Evolutionary conservation across 768 basidiomycete genomes (phyloP).

Genomic region (Xerocomellus intermedius): DNA sequence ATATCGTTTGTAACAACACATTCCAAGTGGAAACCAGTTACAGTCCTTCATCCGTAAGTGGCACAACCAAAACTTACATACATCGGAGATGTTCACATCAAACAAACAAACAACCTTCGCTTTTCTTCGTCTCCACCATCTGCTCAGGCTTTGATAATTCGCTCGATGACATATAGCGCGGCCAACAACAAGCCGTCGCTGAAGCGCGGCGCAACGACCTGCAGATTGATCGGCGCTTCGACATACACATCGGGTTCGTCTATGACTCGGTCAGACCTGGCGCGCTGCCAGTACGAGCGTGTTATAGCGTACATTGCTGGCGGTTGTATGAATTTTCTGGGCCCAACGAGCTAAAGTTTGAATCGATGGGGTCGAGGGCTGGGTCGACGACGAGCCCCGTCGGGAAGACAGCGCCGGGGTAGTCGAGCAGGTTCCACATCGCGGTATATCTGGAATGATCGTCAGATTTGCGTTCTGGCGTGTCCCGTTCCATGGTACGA

Average conservation of each 20-base stretch:
- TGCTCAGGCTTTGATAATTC: too few relatives aligned
- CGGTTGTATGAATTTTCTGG: conserved; percentile 22
- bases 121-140: too few relatives aligned
- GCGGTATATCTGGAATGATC: conserved; percentile 35
- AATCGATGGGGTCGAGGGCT: conserved; percentile 18
- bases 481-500: background rate
- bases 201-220: conserved; percentile 26
- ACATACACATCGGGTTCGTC: conserved; percentile 21
- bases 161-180: conserved; percentile 11
- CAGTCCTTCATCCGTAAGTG: too few relatives aligned
- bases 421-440: conserved; percentile 46
- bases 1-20: too few relatives aligned
- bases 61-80: background rate
- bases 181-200: conserved; percentile 29
- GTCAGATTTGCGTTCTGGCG: background rate
- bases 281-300: background rate
- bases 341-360: conserved; percentile 10
- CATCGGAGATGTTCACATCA: background rate
- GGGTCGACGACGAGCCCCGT: conserved; percentile 36
- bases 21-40: too few relatives aligned
- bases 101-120: too few relatives aligned
- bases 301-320: conserved; percentile 15
- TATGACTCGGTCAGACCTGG: conserved; percentile 7
- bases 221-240: conserved; percentile 21
- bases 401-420: conserved; percentile 42